Percentiles rank a stretch among this genome's conserved stretches.
phyloP scores from a whole-genome alignment of 2,329 filamentous ascomycete genomes.

The Zymoseptoria pseudotritici region DNA sequence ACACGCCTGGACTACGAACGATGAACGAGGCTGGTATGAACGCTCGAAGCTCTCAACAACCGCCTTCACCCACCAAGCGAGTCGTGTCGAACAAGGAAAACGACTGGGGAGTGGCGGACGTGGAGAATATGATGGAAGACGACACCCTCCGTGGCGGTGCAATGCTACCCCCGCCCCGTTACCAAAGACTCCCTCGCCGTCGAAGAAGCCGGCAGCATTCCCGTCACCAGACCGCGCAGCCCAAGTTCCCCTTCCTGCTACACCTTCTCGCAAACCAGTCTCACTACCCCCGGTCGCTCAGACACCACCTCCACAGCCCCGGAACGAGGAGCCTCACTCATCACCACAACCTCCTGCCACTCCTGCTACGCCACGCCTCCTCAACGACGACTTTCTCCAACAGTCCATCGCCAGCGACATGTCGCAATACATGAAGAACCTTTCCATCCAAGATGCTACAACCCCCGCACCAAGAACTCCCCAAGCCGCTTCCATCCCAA shows the following conservation, averaged over 20 bases:
- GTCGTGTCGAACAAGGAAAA: slow-evolving; percentile 31
- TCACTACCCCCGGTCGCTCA: slow-evolving; percentile 19
- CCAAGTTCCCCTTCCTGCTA: slow-evolving; percentile 39
- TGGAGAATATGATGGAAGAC: slow-evolving; percentile 1
- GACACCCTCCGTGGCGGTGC: slow-evolving; percentile 14
- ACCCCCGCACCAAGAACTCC: slow-evolving; percentile 19
- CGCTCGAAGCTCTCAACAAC: slow-evolving; percentile 46
- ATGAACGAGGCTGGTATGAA: slow-evolving; percentile 81
- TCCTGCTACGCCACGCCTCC: slow-evolving; percentile 24
- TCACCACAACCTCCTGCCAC: slow-evolving; percentile 27
- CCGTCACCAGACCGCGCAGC: slow-evolving; percentile 36
- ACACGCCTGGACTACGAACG: slow-evolving; percentile 56
- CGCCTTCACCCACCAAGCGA: slow-evolving; percentile 33
- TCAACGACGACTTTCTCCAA: slow-evolving; percentile 43
- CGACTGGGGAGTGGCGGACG: slow-evolving; percentile 21
- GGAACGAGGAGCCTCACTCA: slow-evolving; percentile 23
- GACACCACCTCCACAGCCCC: slow-evolving; percentile 27
- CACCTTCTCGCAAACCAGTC: slow-evolving; percentile 37
- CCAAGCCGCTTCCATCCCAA: slow-evolving; percentile 4
- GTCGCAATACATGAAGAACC: slow-evolving; percentile 32
- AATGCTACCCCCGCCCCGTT: slow-evolving; percentile 31
- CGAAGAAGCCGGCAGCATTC: slow-evolving; percentile 29
- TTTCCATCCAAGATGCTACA: slow-evolving; percentile 27
- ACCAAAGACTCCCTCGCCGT: slow-evolving; percentile 36
- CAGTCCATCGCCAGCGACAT: slow-evolving; percentile 40